Percentiles rank a stretch among this genome's conserved stretches.
These are phyloP conservation scores for Exophiala aquamarina DNA, from an alignment of 2,329 filamentous ascomycete species.

Conservation along the genomic window DNA sequence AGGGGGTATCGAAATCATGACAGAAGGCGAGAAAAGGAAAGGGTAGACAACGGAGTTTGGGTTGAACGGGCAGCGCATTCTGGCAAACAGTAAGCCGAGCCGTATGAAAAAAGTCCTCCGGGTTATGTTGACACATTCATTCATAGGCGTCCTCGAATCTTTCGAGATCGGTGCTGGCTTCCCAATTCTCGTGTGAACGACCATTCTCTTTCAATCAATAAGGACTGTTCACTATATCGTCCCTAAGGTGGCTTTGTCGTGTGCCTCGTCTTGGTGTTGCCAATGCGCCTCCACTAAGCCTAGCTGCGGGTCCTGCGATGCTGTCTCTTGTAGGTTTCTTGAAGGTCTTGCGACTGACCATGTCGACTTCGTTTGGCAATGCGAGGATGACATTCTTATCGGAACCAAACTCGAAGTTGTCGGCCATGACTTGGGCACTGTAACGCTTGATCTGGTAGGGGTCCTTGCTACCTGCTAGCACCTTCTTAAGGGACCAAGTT, in stretches of 20 bases:
- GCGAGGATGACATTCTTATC: constrained; percentile 99
- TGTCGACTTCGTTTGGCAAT: constrained; percentile 94
- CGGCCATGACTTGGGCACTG: constrained; percentile 90
- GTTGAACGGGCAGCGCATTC: too few relatives aligned
- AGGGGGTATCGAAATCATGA: neutral
- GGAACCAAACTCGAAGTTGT: constrained; percentile 96
- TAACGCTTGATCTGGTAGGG: constrained; percentile 98
- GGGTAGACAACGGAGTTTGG: too few relatives aligned
- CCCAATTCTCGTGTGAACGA: too few relatives aligned
- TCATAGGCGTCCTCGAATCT: too few relatives aligned
- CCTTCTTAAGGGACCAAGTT: constrained; percentile 92
- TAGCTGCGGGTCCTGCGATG: constrained; percentile 65
- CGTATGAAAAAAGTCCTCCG: too few relatives aligned
- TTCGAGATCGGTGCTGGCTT: too few relatives aligned
- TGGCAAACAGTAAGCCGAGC: too few relatives aligned
- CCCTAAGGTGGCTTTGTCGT: constrained; percentile 61
- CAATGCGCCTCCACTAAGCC: constrained; percentile 44
- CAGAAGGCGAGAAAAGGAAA: neutral
- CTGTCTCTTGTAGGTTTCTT: constrained; percentile 90
- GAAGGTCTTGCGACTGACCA: constrained; percentile 84
- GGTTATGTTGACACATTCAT: too few relatives aligned
- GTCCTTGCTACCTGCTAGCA: constrained; percentile 75
- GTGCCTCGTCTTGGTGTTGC: constrained; percentile 39
- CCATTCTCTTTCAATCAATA: too few relatives aligned
- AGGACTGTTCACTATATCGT: constrained; percentile 77